Evolutionary conservation across 371 early-diverging fungal genomes (phyloP), one percentile per base, ranked within the genome.

Genomic region (Quaeritorhiza haematococci): DNA sequence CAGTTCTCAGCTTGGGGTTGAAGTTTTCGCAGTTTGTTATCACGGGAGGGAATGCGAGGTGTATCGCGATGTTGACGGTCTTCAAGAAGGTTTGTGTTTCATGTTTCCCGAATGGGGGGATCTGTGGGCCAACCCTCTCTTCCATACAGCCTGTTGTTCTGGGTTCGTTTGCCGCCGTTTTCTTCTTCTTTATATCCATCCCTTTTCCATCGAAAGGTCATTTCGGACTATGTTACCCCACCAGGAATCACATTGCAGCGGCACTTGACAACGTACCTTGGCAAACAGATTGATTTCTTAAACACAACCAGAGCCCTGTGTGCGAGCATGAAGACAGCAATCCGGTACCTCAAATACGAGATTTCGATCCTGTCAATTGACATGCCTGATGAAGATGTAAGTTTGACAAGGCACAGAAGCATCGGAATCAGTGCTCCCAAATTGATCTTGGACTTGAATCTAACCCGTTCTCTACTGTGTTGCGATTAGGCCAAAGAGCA

Each of bases 271-370:
- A 81, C 84, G 29, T 81, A 93, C 58, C 61, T 98, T 50, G 85
- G 87, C 61, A 87, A 89, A 43, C 94, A 96, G 61, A 91, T 96
- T 59, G 89, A 84, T 49, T 96, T 90, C 66, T 73, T 98, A 30
- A 80, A 85, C 44, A 83, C 82, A 45, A 83, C 84, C 32, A 79
- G 92, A 32, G 88, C 92, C n/a, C 83, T 96, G 83, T 86, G 93
- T 17, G 82, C 93, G 27, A 88, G 90, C 67, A 96, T 97, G 96
- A 89, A 89, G 59, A 91, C 89, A 43, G 93, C 95, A 33, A 93
- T 97, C 61, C 84, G 96, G 53, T 87, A 85, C 72, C 73, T 98
- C 57, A 96, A 96, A 75, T 78, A 82, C 60, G 89, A 91, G 61
- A 92, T 97, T 51, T 65, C 83, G 21, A 68, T 69, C n/a, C 64